Conservation (phyloP, 192 early-diverging fungal genomes). For the Coemansia sp. region DNA sequence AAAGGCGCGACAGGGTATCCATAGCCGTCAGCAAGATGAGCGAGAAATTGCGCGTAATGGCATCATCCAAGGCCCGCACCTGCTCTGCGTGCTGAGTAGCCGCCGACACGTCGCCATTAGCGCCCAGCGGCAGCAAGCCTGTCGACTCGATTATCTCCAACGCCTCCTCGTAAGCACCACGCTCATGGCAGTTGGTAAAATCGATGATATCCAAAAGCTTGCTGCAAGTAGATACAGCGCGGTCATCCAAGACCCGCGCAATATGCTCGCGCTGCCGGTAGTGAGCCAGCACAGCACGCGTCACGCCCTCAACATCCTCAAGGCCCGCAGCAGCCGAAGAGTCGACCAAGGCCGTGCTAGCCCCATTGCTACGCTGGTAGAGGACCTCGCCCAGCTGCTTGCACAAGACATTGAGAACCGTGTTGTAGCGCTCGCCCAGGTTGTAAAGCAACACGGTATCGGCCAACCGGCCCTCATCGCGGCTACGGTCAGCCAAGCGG, state of each 20-base stretch:
- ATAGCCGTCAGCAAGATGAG: slow-evolving; percentile 72
- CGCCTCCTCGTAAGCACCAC: slow-evolving; percentile 60
- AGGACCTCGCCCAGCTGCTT: slow-evolving; percentile 67
- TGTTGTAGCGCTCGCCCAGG: slow-evolving; percentile 71
- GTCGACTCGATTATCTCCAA: slow-evolving; percentile 59
- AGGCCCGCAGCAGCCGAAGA: slow-evolving; percentile 6
- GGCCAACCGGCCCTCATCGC: slow-evolving; percentile 62
- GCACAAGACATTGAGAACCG: slow-evolving; percentile 68
- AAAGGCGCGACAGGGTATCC: slow-evolving; percentile 62
- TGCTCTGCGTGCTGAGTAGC: slow-evolving; percentile 65
- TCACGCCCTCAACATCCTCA: slow-evolving; percentile 50
- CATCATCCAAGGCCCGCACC: slow-evolving; percentile 65
- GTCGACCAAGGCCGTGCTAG: background rate
- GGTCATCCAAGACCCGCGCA: slow-evolving; percentile 31
- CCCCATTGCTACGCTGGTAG: slow-evolving; percentile 18
- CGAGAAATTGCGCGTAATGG: slow-evolving; percentile 72
- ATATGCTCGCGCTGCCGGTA: slow-evolving; percentile 55
- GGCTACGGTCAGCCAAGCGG: slow-evolving; percentile 68
- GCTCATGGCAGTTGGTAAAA: slow-evolving; percentile 57
- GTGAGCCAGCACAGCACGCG: slow-evolving; percentile 50
- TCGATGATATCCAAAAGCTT: slow-evolving; percentile 60
- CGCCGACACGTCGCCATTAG: slow-evolving; percentile 50
- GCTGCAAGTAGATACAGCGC: slow-evolving; percentile 56
- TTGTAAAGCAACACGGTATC: slow-evolving; percentile 79
- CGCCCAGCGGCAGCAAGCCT: slow-evolving; percentile 63